Base-by-base conservation (phyloP, 805 yeast species). In the Teunomyces panamensis region DNA sequence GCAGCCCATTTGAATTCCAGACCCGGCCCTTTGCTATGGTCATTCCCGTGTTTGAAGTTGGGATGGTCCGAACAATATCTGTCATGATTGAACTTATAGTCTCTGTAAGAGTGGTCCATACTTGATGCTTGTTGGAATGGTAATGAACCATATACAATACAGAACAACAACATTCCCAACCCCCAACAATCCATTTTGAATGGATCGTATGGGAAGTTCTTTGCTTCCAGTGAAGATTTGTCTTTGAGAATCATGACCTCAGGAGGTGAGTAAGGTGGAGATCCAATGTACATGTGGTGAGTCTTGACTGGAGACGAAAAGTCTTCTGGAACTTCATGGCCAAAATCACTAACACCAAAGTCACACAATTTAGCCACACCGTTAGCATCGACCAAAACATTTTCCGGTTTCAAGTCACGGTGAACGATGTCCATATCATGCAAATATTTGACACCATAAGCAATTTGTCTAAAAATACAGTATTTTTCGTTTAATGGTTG, bases 261-360 rank as follows among this genome's bases (percentile, higher is more conserved):
- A 1, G 95, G 94, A 4, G 92, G 82, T 9, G 85, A 80, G 63
- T 85, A 87, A 1, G 94, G 94, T 3, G 94, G 89, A 0, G 91
- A 85, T 1, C 95, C 94, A 37, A 85, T 85, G 61, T 78, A 77
- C 1, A 80, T 69, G 36, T 75, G 68, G 55, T 76, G 64, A 29
- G 57, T 42, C 43, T 64, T 65, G 9, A 77, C 52, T 3, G 71
- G 69, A 20, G 80, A 72, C 0, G 62, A 54, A 16, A 77, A 66
- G 62, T 85, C 79, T 1, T 78, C 76, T 1, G 78, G 79, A 16
- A 63, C 70, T 44, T 66, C 76, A 61, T 82, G 84, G 13, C 84
- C 87, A 59, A 78, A 79, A 45, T 79, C 84, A 44, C 87, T 80
- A 30, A 86, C 86, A 49, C 94, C 94, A 63, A 85, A 86, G 69